These are phyloP conservation scores for Didymosphaeria variabile DNA, from an alignment of 2,329 filamentous ascomycete species.

Conservation along the genomic window DNA sequence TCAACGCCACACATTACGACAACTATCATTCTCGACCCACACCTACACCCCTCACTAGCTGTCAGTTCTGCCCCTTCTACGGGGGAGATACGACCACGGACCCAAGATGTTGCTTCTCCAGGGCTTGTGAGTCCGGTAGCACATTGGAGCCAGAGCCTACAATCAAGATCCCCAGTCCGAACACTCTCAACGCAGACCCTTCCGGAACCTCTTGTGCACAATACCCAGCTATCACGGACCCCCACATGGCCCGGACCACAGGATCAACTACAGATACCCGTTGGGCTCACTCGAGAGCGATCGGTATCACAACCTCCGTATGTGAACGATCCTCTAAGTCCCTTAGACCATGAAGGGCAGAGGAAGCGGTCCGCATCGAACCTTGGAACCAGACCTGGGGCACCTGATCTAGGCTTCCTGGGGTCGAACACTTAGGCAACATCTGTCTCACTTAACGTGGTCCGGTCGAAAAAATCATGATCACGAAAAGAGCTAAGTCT, in stretches of 20 bases:
- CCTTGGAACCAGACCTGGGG: constrained; percentile 3
- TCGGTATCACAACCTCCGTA: constrained; percentile 10
- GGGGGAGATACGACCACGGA: neutral
- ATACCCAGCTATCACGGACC: neutral
- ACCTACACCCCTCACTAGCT: constrained; percentile 3
- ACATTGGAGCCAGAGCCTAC: neutral
- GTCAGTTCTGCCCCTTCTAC: constrained; percentile 4
- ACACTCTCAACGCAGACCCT: constrained; percentile 1
- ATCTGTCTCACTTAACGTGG: neutral
- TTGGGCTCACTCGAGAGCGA: constrained; percentile 1
- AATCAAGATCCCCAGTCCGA: neutral
- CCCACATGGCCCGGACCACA: neutral
- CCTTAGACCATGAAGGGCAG: neutral
- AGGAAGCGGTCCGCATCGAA: constrained; percentile 10
- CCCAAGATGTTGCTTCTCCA: neutral
- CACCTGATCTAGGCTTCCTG: neutral
- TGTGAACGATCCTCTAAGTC: constrained; percentile 1
- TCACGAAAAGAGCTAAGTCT: neutral
- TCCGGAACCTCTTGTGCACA: neutral
- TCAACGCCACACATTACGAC: constrained; percentile 6
- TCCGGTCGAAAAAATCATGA: neutral
- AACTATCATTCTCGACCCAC: constrained; percentile 6
- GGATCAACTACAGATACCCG: constrained; percentile 5
- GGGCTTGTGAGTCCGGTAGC: neutral
- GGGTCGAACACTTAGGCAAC: neutral